These are phyloP conservation scores for Chaetoscypha palmicola DNA, from an alignment of 2,329 filamentous ascomycete species.

Conservation along the genomic window DNA sequence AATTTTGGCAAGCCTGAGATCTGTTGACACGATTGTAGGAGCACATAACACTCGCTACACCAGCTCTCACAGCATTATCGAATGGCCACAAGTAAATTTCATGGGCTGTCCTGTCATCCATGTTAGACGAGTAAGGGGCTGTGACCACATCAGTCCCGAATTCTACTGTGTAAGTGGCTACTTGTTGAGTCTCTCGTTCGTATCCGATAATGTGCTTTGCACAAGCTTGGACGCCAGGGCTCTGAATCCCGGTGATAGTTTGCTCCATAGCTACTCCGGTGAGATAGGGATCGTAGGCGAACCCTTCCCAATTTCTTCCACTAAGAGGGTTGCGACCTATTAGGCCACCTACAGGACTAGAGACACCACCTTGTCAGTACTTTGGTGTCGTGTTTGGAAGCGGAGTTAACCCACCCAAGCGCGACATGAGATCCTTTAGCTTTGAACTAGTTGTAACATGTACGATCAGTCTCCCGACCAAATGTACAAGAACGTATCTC, in stretches of 20 bases:
- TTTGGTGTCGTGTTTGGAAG: not conserved
- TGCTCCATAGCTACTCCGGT: constrained; percentile 55
- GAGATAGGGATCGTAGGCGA: constrained; percentile 70
- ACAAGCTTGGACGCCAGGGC: constrained; percentile 42
- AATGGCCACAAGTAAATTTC: constrained; percentile 55
- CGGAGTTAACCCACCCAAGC: not conserved
- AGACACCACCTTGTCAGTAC: not conserved
- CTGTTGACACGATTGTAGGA: constrained; percentile 68
- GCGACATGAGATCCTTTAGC: not conserved
- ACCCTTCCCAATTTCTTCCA: constrained; percentile 79
- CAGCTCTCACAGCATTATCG: constrained; percentile 69
- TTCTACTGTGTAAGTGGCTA: not conserved
- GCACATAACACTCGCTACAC: constrained; percentile 76
- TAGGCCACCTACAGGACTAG: not conserved
- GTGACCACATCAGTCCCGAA: not conserved
- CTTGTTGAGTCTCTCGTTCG: not conserved
- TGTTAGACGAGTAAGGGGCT: not conserved
- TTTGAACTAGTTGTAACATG: too few species aligned
- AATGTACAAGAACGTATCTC: too few species aligned
- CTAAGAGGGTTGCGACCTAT: constrained; percentile 33
- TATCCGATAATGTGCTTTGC: constrained; percentile 40
- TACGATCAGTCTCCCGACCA: too few species aligned
- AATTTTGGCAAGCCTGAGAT: constrained; percentile 63
- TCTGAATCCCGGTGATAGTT: constrained; percentile 53
- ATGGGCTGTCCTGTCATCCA: not conserved